These are phyloP conservation scores for Claviceps capensis DNA, from an alignment of 2,329 filamentous ascomycete genomes.

Conservation along the genomic window DNA sequence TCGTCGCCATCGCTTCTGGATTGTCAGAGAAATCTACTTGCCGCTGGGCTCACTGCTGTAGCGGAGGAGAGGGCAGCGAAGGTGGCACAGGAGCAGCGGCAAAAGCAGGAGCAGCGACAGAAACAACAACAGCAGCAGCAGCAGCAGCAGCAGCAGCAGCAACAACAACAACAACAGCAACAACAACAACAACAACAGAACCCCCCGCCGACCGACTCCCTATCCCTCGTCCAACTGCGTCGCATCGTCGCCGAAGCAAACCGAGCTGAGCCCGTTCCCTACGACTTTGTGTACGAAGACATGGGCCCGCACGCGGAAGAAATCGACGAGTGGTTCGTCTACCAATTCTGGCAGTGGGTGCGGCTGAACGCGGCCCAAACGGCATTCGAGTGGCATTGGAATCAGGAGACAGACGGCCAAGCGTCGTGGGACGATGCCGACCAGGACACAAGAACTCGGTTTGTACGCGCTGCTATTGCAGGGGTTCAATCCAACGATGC, in stretches of 20 bases:
- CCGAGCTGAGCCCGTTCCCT: slow-evolving; percentile 53
- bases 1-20: slow-evolving; percentile 9
- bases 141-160: slow-evolving; percentile 10
- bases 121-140: too few species aligned
- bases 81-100: slow-evolving; percentile 6
- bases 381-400: slow-evolving; percentile 68
- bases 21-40: slow-evolving; percentile 14
- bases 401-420: slow-evolving; percentile 28
- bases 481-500: slow-evolving; percentile 31
- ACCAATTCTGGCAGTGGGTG: slow-evolving; percentile 73
- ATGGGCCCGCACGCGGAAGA: slow-evolving; percentile 67
- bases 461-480: slow-evolving; percentile 41
- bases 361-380: slow-evolving; percentile 63
- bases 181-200: slow-evolving; percentile 11
- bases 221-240: slow-evolving; percentile 61
- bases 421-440: slow-evolving; percentile 53
- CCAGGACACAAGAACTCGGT: slow-evolving; percentile 38
- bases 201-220: slow-evolving; percentile 44
- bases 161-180: neutral
- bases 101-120: slow-evolving; percentile 9
- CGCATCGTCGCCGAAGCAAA: slow-evolving; percentile 63
- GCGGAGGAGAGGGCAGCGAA: slow-evolving; percentile 10
- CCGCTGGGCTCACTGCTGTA: slow-evolving; percentile 9
- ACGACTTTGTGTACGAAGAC: slow-evolving; percentile 76
- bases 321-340: slow-evolving; percentile 95